These are phyloP conservation scores for Solanum chiquidenum DNA, from an alignment of 257 asterid genomes.

Conservation along the genomic window DNA sequence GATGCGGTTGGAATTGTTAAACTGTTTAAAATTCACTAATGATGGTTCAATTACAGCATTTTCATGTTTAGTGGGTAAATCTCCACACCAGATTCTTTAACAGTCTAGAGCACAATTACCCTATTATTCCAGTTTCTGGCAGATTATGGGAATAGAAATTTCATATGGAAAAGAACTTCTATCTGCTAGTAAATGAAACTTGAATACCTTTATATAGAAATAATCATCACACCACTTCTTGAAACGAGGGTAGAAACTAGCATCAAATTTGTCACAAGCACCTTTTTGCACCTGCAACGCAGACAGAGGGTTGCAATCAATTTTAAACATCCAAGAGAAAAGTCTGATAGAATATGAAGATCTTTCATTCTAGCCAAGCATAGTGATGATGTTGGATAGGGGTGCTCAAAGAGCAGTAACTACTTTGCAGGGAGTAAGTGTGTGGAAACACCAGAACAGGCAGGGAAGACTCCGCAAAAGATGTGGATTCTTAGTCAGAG, in stretches of 20 bases:
- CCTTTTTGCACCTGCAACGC: slow-evolving; percentile 61
- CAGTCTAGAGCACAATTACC: neutral
- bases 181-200: neutral
- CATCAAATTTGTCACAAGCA: slow-evolving; percentile 83
- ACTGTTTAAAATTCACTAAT: neutral
- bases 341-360: neutral
- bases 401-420: neutral
- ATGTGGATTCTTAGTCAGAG: neutral
- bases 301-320: neutral
- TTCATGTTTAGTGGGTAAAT: neutral
- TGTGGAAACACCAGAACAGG: neutral
- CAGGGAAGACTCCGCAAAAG: neutral
- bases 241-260: slow-evolving; percentile 86
- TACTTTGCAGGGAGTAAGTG: neutral
- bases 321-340: neutral
- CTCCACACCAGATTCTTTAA: neutral
- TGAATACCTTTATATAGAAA: slow-evolving; percentile 72
- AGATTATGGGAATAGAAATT: neutral
- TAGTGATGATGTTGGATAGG: neutral
- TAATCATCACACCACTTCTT: slow-evolving; percentile 99
- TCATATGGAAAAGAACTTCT: neutral
- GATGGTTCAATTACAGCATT: neutral
- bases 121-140: neutral
- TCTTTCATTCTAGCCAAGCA: neutral
- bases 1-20: neutral